Evolutionary conservation across 148 eudicot genomes (phyloP).

Genomic region (Arbutus unedo): DNA sequence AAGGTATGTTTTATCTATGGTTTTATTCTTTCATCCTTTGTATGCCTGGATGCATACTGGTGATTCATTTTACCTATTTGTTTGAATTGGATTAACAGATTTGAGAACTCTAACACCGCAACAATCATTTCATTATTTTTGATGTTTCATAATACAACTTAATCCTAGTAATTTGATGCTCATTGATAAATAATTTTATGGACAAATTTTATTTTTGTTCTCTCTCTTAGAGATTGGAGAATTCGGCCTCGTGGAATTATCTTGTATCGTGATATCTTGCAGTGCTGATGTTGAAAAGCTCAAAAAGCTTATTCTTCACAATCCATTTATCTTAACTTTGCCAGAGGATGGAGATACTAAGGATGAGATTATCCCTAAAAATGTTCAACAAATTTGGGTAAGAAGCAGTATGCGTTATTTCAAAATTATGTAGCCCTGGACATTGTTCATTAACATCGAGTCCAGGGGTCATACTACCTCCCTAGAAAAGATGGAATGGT

Average conservation of each 20-base stretch:
- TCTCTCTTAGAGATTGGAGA: neutral
- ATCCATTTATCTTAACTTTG: constrained; percentile 75
- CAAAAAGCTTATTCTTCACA: constrained; percentile 78
- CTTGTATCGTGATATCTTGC: constrained; percentile 19
- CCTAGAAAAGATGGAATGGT: neutral
- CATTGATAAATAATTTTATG: neutral
- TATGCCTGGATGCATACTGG: constrained; percentile 7
- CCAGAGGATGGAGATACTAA: constrained; percentile 73
- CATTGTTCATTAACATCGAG: neutral
- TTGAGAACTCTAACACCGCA: neutral
- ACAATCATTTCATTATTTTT: neutral
- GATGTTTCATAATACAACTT: neutral
- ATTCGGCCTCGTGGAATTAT: neutral
- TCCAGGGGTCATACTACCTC: neutral
- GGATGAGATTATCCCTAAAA: constrained; percentile 80
- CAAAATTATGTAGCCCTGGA: neutral
- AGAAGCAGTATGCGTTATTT: constrained; percentile 19
- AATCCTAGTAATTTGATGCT: neutral
- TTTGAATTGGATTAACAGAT: neutral
- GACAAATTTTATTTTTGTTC: neutral
- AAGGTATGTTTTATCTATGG: constrained; percentile 43
- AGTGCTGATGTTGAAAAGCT: constrained; percentile 94
- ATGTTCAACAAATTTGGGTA: constrained; percentile 87
- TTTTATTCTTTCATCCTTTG: neutral
- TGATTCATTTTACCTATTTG: neutral